Evolutionary conservation across 2,329 filamentous ascomycete species (phyloP), one percentile per base, ranked within the genome.

Genomic region (Botrytis fragariae): DNA sequence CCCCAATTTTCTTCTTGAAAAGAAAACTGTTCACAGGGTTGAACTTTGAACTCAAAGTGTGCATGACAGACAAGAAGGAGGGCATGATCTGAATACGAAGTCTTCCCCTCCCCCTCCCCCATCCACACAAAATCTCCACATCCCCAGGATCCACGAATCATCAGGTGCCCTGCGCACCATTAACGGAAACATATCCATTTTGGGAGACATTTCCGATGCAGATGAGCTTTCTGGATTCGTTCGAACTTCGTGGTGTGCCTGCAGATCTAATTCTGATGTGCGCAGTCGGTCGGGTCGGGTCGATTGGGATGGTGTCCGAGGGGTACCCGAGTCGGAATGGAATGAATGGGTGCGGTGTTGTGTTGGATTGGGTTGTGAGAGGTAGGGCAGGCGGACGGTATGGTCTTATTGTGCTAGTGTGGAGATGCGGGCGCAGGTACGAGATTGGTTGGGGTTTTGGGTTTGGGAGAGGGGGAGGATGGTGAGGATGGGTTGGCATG

Each of bases 21-120:
- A 45, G 18, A 45, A 22, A 22, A 20, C 44, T 22, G 18, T 57
- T 42, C 64, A 68, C 14, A n/a, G 48, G 64, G 35, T 51, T n/a
- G 25, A 25, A n/a, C 20, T n/a, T 51, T 6, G 25, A 51, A 51
- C 0, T 51, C 0, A n/a, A n/a, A 16, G 5, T 68, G 48, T n/a
- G 14, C 6, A 64, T 44, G 62, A 45, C 57, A 14, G n/a, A 35
- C 22, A 20, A 25, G 22, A 51, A 51, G 22, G n/a, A 51, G 22
- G n/a, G 25, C 9, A 25, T 68, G 65, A 42, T 68, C 37, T 10
- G 37, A 57, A 69, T 69, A 69, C 65, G 65, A 69, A 57, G 48
- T 14, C n/a, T 42, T 25, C 39, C 39, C 42, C 39, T 35, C 60
- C 60, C 22, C 35, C 60, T n/a, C 37, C 0, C 6, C 2, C 20